Conservation (phyloP, 352 stramenopile species). For the Globisporangium heterothallicum region DNA sequence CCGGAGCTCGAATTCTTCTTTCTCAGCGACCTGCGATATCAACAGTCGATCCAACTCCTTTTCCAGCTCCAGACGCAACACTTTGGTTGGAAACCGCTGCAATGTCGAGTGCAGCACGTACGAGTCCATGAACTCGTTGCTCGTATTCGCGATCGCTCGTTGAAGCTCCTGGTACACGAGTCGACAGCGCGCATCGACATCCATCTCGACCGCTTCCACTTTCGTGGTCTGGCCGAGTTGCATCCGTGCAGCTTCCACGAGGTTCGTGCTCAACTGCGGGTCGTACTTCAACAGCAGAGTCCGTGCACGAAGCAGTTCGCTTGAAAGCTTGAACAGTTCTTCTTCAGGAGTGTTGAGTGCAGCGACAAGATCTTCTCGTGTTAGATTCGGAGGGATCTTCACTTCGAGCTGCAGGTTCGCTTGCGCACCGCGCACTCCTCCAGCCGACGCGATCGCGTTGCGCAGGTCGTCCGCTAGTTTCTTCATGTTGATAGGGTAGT, state of each 20-base stretch:
- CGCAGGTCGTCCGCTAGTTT: slow-evolving; percentile 22
- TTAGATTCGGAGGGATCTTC: slow-evolving; percentile 33
- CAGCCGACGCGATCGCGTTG: neutral
- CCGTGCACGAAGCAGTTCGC: slow-evolving; percentile 46
- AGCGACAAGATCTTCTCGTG: slow-evolving; percentile 49
- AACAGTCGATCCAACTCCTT: slow-evolving; percentile 89
- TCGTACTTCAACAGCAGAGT: slow-evolving; percentile 69
- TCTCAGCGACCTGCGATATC: slow-evolving; percentile 76
- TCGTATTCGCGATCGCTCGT: slow-evolving; percentile 73
- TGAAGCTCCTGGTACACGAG: slow-evolving; percentile 89
- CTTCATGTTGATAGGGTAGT: slow-evolving; percentile 55
- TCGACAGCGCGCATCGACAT: slow-evolving; percentile 84
- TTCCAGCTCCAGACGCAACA: slow-evolving; percentile 87
- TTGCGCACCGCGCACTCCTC: neutral
- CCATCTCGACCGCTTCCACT: slow-evolving; percentile 51
- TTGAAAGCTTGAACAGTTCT: slow-evolving; percentile 64
- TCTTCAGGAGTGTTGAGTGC: slow-evolving; percentile 66
- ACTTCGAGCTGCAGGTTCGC: slow-evolving; percentile 15
- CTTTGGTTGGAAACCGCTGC: slow-evolving; percentile 88
- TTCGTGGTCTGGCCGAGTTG: slow-evolving; percentile 25
- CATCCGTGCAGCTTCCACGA: slow-evolving; percentile 36
- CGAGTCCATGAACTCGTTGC: slow-evolving; percentile 89
- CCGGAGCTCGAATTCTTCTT: slow-evolving; percentile 53
- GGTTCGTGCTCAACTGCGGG: slow-evolving; percentile 39
- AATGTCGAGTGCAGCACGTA: slow-evolving; percentile 82